phyloP scores from a whole-genome alignment of 192 early-diverging fungal species.

The Allomyces macrogynus region DNA sequence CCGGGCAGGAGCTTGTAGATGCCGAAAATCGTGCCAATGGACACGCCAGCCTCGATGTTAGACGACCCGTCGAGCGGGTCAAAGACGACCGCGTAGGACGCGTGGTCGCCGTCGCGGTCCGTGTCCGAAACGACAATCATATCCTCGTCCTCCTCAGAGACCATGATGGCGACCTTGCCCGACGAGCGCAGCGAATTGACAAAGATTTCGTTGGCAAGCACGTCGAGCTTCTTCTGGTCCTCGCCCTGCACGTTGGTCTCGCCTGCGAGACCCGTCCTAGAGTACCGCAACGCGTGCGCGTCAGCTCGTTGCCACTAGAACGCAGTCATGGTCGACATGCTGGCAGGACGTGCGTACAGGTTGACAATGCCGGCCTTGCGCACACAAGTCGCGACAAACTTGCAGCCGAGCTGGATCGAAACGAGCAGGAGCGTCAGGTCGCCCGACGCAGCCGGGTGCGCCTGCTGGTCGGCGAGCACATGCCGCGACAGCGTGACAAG shows the following conservation, averaged over 20 bases:
- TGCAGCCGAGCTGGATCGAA: constrained; percentile 82
- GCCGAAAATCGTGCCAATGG: constrained; percentile 97
- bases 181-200: constrained; percentile 74
- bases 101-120: constrained; percentile 58
- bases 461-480: constrained; percentile 78
- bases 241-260: constrained; percentile 80
- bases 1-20: constrained; percentile 63
- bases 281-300: too few species aligned
- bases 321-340: too few species aligned
- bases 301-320: too few species aligned
- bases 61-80: constrained; percentile 91
- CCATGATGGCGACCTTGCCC: constrained; percentile 78
- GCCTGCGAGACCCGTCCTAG: constrained; percentile 67
- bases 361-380: constrained; percentile 88
- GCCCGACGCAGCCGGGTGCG: constrained; percentile 63
- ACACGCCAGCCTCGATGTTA: constrained; percentile 98
- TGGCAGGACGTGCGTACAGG: constrained; percentile 31
- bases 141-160: constrained; percentile 91
- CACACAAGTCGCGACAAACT: constrained; percentile 91
- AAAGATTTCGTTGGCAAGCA: constrained; percentile 96
- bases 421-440: constrained; percentile 84
- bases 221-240: constrained; percentile 91
- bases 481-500: constrained; percentile 82
- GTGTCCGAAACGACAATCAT: constrained; percentile 62
- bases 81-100: constrained; percentile 20